Percentiles rank a stretch among this genome's conserved stretches.
Conservation (phyloP, 1,139 yeast species). For the Candida sanyaensis region DNA sequence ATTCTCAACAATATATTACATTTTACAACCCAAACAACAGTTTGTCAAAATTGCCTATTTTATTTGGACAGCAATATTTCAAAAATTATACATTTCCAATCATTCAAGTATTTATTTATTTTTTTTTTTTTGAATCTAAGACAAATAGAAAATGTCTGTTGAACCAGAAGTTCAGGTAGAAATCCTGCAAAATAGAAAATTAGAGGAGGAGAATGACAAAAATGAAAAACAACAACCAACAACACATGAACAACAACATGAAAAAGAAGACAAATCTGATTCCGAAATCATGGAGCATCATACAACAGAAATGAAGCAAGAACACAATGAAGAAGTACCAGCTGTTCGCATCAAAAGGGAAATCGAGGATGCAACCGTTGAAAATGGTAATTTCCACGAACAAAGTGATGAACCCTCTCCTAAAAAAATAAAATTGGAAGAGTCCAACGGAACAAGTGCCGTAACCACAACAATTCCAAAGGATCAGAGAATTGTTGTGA, state of each 20-base stretch:
- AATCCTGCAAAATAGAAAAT: conserved; percentile 1
- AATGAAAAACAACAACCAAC: conserved; percentile 1
- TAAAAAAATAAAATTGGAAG: conserved; percentile 15
- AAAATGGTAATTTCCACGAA: background rate
- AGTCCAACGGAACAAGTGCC: conserved; percentile 2
- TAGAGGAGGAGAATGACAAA: conserved; percentile 3
- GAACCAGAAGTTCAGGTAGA: conserved; percentile 2
- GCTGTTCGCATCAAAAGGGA: background rate
- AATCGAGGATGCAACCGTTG: background rate
- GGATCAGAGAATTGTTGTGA: conserved; percentile 39
- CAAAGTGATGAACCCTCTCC: conserved; percentile 8
- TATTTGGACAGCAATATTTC: background rate
- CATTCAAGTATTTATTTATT: no score
- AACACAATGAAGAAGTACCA: background rate
- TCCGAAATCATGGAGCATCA: background rate
- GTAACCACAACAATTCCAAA: background rate
- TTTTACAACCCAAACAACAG: background rate
- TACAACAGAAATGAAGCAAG: conserved; percentile 2
- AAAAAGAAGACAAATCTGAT: background rate
- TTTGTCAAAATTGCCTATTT: background rate
- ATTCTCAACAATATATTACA: background rate
- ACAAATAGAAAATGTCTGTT: background rate
- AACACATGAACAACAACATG: background rate
- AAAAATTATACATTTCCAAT: background rate
- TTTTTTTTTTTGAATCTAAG: background rate